Evolutionary conservation across 768 basidiomycete genomes (phyloP).

Genomic region (Termitomyces eurrhizus): DNA sequence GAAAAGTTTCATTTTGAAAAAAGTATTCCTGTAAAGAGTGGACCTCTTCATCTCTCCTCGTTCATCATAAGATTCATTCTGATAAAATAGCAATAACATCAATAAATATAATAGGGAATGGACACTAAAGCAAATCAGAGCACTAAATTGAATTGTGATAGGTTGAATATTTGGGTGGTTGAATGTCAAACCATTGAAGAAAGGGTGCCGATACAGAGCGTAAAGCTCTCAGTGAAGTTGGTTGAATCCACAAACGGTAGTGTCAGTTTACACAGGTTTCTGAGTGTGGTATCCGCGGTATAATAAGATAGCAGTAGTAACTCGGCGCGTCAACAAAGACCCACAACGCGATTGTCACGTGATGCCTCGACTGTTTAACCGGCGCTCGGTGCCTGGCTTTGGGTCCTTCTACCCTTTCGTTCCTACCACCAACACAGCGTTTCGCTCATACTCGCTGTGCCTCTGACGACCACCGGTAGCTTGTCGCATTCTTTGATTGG

Average conservation of each 20-base stretch:
- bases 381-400: background rate
- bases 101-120: background rate
- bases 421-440: constrained; percentile 7
- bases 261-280: background rate
- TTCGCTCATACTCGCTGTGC: constrained; percentile 5
- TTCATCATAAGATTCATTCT: background rate
- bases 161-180: background rate
- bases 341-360: constrained; percentile 42
- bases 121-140: background rate
- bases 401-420: constrained; percentile 7
- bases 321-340: constrained; percentile 18
- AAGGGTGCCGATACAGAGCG: background rate
- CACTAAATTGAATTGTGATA: background rate
- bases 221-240: background rate
- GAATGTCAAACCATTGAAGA: background rate
- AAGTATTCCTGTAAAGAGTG: background rate
- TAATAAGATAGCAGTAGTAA: background rate
- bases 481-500: background rate
- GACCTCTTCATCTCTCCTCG: background rate
- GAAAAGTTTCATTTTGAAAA: too few relatives aligned
- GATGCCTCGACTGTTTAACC: constrained; percentile 15
- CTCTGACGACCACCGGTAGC: constrained; percentile 6
- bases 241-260: background rate
- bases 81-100: background rate
- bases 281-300: background rate